A percentile compares a stretch with the other conserved stretches of the same genome.
Evolutionary conservation across 768 basidiomycete species (phyloP).

Genomic region (Lactarius hengduanensis): DNA sequence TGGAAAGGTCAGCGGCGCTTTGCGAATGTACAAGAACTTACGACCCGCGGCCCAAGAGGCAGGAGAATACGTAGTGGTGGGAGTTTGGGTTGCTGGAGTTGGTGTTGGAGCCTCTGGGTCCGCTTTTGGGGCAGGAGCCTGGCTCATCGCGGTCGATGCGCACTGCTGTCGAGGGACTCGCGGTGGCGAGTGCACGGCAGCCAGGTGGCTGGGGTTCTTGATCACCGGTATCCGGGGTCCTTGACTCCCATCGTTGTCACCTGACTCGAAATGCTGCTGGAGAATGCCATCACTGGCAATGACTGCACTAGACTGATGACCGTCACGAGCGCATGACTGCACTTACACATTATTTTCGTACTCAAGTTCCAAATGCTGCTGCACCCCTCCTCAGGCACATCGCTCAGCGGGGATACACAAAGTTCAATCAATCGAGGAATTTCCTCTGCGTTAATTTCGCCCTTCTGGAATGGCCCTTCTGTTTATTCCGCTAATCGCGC

Average conservation of each 20-base stretch:
- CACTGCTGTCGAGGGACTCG: not conserved
- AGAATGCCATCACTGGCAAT: too few species aligned
- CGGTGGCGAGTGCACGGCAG: not conserved
- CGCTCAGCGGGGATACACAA: not conserved
- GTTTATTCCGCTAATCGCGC: not conserved
- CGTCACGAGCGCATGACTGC: too few species aligned
- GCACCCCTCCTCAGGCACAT: not conserved
- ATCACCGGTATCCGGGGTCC: not conserved
- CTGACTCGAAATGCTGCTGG: too few species aligned
- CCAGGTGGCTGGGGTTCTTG: not conserved
- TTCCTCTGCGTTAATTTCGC: not conserved
- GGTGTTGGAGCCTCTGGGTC: slow-evolving; percentile 22
- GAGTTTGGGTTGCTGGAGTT: slow-evolving; percentile 17
- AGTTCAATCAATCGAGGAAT: not conserved
- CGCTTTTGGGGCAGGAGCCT: slow-evolving; percentile 18
- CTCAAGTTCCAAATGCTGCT: not conserved
- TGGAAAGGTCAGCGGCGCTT: not conserved
- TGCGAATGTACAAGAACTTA: slow-evolving; percentile 10
- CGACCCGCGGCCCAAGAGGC: slow-evolving; percentile 21
- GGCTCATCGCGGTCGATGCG: slow-evolving; percentile 17
- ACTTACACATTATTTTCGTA: not conserved
- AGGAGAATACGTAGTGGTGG: slow-evolving; percentile 22
- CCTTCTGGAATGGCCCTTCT: not conserved
- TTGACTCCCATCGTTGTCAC: not conserved
- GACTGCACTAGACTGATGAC: too few species aligned